phyloP scores from a whole-genome alignment of 1,284 basidiomycete species.

The Ustilago sp. region DNA sequence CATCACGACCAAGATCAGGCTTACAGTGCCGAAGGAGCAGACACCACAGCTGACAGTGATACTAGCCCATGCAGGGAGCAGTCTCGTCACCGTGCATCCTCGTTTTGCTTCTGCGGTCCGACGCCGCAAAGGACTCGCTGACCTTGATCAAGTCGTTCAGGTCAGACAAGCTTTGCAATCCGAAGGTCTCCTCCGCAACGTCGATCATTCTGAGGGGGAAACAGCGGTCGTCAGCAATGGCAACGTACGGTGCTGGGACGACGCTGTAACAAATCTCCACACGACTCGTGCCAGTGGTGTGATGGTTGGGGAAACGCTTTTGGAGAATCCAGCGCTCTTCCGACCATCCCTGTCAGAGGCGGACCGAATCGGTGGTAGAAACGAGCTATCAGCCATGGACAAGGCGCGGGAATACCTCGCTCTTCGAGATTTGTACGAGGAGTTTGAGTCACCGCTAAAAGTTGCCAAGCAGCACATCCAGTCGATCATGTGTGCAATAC shows the following conservation, averaged over 20 bases:
- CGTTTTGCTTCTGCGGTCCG: constrained; percentile 78
- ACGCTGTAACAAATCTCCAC: constrained; percentile 74
- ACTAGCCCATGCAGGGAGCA: constrained; percentile 76
- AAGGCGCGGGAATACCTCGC: constrained; percentile 37
- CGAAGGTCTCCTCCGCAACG: constrained; percentile 61
- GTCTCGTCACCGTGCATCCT: constrained; percentile 79
- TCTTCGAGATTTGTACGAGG: constrained; percentile 15
- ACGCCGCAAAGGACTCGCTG: constrained; percentile 77
- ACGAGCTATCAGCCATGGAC: constrained; percentile 4
- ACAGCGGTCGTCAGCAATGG: constrained; percentile 81
- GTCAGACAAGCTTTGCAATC: constrained; percentile 71
- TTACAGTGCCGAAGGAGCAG: constrained; percentile 71
- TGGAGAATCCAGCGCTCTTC: constrained; percentile 74
- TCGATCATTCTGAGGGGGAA: constrained; percentile 57
- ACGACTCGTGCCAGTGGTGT: constrained; percentile 78
- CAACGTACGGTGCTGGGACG: constrained; percentile 76
- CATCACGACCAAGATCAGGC: constrained; percentile 75
- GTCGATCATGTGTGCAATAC: constrained; percentile 34
- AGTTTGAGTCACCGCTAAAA: constrained; percentile 32
- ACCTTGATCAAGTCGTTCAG: constrained; percentile 75
- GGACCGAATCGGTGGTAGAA: not conserved
- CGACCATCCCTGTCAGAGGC: constrained; percentile 8
- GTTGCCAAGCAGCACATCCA: constrained; percentile 43
- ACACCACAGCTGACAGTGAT: constrained; percentile 75
- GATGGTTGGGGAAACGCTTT: constrained; percentile 81